Percentiles rank a stretch among this genome's conserved stretches.
Conservation (phyloP, 371 early-diverging fungal genomes). For the Mucor mucedo region DNA sequence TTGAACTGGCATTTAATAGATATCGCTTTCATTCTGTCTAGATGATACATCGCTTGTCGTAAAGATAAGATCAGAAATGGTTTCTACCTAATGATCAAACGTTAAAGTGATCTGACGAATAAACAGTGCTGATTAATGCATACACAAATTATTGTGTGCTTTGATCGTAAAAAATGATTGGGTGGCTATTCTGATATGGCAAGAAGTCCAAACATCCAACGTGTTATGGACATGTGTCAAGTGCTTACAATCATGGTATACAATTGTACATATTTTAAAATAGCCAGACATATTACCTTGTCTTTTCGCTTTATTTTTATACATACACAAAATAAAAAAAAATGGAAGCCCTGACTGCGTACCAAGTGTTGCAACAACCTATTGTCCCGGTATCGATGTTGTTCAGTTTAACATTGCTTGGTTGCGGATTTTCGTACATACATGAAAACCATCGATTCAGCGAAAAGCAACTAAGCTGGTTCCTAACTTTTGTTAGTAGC, state of each 20-base stretch:
- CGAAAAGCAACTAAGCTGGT: slow-evolving; percentile 27
- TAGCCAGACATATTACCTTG: neutral
- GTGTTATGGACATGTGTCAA: neutral
- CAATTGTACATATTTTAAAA: neutral
- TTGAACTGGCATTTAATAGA: too few species aligned
- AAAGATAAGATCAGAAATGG: too few species aligned
- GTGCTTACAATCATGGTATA: neutral
- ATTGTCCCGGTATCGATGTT: slow-evolving; percentile 7
- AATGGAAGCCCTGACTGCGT: neutral
- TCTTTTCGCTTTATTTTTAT: neutral
- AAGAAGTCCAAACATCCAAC: neutral
- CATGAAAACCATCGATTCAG: neutral
- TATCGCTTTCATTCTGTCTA: too few species aligned
- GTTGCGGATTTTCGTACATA: slow-evolving; percentile 6
- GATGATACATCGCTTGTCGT: too few species aligned
- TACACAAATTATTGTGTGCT: neutral
- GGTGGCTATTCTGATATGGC: neutral
- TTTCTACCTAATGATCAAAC: too few species aligned
- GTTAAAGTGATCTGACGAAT: too few species aligned
- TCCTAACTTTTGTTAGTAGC: slow-evolving; percentile 27
- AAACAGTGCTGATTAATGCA: too few species aligned
- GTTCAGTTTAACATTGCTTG: slow-evolving; percentile 11
- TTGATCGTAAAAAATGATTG: neutral
- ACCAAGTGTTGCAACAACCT: slow-evolving; percentile 15
- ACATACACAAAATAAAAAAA: neutral